Percentiles rank a stretch among this genome's conserved stretches.
Conservation (phyloP, 352 stramenopile genomes). For the Globisporangium alternatum region DNA sequence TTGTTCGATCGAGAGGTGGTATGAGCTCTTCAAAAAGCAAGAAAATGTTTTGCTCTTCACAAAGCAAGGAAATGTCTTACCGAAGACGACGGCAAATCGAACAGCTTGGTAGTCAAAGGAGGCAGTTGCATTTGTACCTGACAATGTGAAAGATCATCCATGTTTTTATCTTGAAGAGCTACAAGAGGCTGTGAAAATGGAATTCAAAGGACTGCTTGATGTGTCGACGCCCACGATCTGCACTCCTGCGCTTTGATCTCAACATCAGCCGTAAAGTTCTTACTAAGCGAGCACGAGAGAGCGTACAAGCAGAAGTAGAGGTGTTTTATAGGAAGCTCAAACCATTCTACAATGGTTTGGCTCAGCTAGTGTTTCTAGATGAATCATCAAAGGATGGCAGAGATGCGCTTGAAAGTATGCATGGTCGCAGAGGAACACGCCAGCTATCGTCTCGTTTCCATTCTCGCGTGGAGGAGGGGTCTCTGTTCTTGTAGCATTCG, state of each 20-base stretch:
- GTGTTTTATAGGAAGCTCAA: not conserved
- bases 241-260: not conserved
- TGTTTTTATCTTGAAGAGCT: not conserved
- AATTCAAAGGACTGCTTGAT: not conserved
- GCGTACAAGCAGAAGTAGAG: not conserved
- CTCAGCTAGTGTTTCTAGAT: too few relatives aligned
- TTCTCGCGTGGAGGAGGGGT: too few relatives aligned
- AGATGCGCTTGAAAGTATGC: too few relatives aligned
- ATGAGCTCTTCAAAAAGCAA: not conserved
- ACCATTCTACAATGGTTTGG: too few relatives aligned
- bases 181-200: not conserved
- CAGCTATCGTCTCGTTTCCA: too few relatives aligned
- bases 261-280: not conserved
- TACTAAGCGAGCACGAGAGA: not conserved
- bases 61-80: not conserved
- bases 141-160: not conserved
- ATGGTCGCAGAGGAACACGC: too few relatives aligned
- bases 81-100: not conserved
- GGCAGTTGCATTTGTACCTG: not conserved
- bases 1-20: not conserved
- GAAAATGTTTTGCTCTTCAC: not conserved
- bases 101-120: not conserved
- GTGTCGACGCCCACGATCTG: not conserved
- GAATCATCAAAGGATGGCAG: too few relatives aligned
- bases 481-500: too few relatives aligned